Percentiles rank a stretch among this genome's conserved stretches.
Evolutionary conservation across 2,329 filamentous ascomycete species (phyloP).

Genomic region (Lasiodiplodia citricola): DNA sequence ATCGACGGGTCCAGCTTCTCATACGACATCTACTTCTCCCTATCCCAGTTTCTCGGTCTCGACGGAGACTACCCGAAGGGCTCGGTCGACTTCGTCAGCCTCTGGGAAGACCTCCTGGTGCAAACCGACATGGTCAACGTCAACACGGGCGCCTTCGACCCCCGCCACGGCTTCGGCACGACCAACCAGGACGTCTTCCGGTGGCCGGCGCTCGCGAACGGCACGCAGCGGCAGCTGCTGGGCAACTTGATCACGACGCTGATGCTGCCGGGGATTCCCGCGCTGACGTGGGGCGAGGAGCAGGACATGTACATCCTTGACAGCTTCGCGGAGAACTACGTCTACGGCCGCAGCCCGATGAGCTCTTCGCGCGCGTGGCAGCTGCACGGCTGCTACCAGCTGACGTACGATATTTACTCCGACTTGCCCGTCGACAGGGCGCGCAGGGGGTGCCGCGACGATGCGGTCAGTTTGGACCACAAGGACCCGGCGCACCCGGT

Average conservation of each 20-base stretch:
- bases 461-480: constrained; percentile 63
- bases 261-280: constrained; percentile 65
- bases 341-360: constrained; percentile 69
- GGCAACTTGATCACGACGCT: constrained; percentile 65
- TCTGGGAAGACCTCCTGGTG: not conserved
- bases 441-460: constrained; percentile 61
- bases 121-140: too few species aligned
- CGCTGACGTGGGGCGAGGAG: constrained; percentile 69
- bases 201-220: constrained; percentile 65
- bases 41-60: not conserved
- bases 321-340: constrained; percentile 67
- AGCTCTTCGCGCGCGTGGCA: constrained; percentile 67
- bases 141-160: constrained; percentile 63
- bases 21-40: not conserved
- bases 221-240: constrained; percentile 62
- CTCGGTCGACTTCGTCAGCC: not conserved
- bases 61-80: not conserved
- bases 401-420: constrained; percentile 62
- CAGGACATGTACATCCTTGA: constrained; percentile 71
- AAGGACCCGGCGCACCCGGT: constrained; percentile 66
- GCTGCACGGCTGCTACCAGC: constrained; percentile 66
- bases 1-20: not conserved
- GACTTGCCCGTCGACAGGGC: constrained; percentile 63
- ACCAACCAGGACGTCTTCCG: constrained; percentile 71
- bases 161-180: constrained; percentile 64